Evolutionary conservation across 371 early-diverging fungal species (phyloP).

Genomic region (Basidiobolus meristosporus): DNA sequence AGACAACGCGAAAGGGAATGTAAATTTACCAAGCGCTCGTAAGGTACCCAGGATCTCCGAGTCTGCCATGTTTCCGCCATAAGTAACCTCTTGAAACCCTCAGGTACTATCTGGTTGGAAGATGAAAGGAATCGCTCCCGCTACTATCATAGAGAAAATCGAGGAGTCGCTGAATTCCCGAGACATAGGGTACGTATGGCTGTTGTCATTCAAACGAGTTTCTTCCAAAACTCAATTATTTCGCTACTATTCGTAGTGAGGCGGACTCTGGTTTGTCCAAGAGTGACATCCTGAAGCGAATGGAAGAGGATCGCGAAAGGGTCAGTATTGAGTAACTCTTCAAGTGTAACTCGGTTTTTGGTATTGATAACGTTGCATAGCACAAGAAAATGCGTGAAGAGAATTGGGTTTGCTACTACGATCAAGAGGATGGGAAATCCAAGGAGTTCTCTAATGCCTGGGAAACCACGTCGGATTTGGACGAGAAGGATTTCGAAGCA

Average conservation of each 20-base stretch:
- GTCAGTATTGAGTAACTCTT: constrained; percentile 2
- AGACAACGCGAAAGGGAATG: constrained; percentile 35
- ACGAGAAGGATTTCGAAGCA: too few relatives aligned
- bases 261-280: constrained; percentile 14
- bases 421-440: too few relatives aligned
- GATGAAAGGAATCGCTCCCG: constrained; percentile 13
- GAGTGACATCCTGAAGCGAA: constrained; percentile 44
- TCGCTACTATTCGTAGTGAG: background rate
- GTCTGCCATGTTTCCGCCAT: too few relatives aligned
- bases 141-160: constrained; percentile 11
- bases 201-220: too few relatives aligned
- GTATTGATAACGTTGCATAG: too few relatives aligned
- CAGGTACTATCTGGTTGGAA: constrained; percentile 24
- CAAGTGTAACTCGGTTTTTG: too few relatives aligned
- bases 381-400: too few relatives aligned
- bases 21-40: constrained; percentile 42
- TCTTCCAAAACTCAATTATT: background rate
- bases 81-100: too few relatives aligned
- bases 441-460: too few relatives aligned
- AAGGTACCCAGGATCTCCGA: constrained; percentile 17
- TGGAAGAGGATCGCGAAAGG: constrained; percentile 65
- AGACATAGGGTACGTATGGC: constrained; percentile 12
- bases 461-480: too few relatives aligned
- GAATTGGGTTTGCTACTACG: too few relatives aligned
- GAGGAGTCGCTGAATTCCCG: constrained; percentile 15